Evolutionary conservation across 805 yeast species (phyloP), one percentile per base, ranked within the genome.

Genomic region (Lipomyces sp.): DNA sequence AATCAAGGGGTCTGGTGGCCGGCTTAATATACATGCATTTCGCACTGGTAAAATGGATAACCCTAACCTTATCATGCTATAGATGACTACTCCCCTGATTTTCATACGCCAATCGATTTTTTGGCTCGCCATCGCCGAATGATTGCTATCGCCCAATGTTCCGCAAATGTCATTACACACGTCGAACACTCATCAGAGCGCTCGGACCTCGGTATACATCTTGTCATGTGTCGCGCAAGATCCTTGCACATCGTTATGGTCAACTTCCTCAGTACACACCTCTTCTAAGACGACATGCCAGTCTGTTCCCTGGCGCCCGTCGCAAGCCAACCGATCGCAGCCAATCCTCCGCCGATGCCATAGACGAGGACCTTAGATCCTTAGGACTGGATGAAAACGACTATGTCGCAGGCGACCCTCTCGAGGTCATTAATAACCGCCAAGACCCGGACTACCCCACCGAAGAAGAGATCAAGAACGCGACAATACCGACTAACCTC

Each of bases 391-490:
- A 42, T 24, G 48, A 42, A 42, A 42, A 53, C n/a, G 56, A 53
- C 18, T 32, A 32, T 15, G 34, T 53, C 8, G 35, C 56, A 3
- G 56, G 37, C n/a, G 37, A 32, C 24, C 37, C 34, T 4, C 18
- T 32, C 56, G 56, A 53, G 18, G 37, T 32, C 34, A 53, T 32
- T 18, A 24, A 42, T 42, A n/a, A 42, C 24, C 48, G 48, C 18
- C 48, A 42, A 3, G 69, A 66, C 57, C 69, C 69, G 4, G 67
- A 66, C 30, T 64, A 59, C 37, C 69, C 69, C 4, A 63, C 69
- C 3, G 63, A 63, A 24, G 69, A 66, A 33, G 69, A 66, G 42
- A 64, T 64, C 18, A 62, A 42, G 5, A 37, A 33, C 10, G 69
- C 69, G n/a, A 42, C 53, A 35, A 32, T 66, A 29, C 69, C 69